Conservation (phyloP, 768 basidiomycete genomes). For the Mrakia hoshinonis region DNA sequence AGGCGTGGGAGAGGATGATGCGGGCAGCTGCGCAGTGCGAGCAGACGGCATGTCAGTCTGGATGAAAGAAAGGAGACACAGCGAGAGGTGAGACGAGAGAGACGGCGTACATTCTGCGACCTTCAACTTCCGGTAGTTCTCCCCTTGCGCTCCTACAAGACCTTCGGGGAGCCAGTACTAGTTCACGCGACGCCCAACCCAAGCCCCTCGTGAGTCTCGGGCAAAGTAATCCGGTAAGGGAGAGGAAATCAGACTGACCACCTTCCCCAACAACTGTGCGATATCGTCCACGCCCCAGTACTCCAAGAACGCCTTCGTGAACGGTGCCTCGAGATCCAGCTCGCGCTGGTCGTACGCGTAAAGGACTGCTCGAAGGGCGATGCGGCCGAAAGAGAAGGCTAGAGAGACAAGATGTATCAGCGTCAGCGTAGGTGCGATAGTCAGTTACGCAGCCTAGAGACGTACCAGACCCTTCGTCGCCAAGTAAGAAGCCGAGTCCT, state of each 20-base stretch:
- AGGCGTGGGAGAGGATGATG: constrained; percentile 17
- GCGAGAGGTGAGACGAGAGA: fast-evolving
- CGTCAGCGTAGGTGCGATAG: not conserved
- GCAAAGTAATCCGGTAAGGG: too few species aligned
- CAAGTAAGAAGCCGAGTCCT: constrained; percentile 19
- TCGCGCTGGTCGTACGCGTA: constrained; percentile 21
- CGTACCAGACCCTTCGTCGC: constrained; percentile 24
- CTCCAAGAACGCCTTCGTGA: not conserved
- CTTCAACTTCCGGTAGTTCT: constrained; percentile 17
- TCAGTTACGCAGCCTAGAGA: not conserved
- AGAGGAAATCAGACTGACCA: not conserved
- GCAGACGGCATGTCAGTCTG: too few species aligned
- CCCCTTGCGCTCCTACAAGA: not conserved
- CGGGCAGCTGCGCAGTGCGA: constrained; percentile 23
- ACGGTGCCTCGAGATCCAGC: not conserved
- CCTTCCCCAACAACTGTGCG: constrained; percentile 12
- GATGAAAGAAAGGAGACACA: too few species aligned
- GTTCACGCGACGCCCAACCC: too few species aligned
- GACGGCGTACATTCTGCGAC: constrained; percentile 6
- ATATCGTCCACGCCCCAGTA: constrained; percentile 16
- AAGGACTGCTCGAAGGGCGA: constrained; percentile 13
- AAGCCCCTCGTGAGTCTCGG: not conserved
- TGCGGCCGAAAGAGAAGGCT: constrained; percentile 25
- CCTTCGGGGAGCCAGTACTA: constrained; percentile 14
- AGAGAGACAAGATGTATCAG: not conserved